phyloP scores from a whole-genome alignment of 768 basidiomycete genomes.

The Paxillus involutus region DNA sequence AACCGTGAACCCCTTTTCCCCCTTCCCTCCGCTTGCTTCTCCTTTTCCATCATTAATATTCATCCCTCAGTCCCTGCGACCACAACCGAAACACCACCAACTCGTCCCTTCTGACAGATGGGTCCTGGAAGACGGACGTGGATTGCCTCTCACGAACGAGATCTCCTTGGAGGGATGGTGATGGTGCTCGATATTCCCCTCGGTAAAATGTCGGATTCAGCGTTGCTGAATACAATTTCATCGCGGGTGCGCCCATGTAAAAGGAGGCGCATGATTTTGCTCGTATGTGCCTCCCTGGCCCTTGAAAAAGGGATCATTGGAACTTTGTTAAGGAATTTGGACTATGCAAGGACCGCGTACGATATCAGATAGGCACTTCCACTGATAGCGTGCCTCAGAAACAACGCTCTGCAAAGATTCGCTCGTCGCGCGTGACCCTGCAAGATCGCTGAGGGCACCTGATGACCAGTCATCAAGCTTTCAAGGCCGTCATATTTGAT shows the following conservation, averaged over 20 bases:
- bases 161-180: not conserved
- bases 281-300: not conserved
- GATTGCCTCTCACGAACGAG: not conserved
- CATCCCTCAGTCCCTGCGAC: not conserved
- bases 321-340: too few species aligned
- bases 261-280: not conserved
- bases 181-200: not conserved
- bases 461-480: too few species aligned
- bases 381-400: too few species aligned
- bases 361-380: too few species aligned
- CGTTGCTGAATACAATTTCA: not conserved
- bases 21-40: not conserved
- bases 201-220: not conserved
- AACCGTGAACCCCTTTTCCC: slow-evolving; percentile 1
- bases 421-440: too few species aligned
- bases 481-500: too few species aligned
- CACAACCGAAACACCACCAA: not conserved
- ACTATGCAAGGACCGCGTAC: too few species aligned
- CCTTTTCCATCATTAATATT: not conserved
- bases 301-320: not conserved
- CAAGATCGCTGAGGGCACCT: too few species aligned
- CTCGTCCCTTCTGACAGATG: not conserved
- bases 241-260: not conserved
- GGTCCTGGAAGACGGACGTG: not conserved
- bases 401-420: too few species aligned